A percentile compares a stretch with the other conserved stretches of the same genome.
phyloP scores from a whole-genome alignment of 2,329 filamentous ascomycete genomes.

The Cercospora brassicicola region DNA sequence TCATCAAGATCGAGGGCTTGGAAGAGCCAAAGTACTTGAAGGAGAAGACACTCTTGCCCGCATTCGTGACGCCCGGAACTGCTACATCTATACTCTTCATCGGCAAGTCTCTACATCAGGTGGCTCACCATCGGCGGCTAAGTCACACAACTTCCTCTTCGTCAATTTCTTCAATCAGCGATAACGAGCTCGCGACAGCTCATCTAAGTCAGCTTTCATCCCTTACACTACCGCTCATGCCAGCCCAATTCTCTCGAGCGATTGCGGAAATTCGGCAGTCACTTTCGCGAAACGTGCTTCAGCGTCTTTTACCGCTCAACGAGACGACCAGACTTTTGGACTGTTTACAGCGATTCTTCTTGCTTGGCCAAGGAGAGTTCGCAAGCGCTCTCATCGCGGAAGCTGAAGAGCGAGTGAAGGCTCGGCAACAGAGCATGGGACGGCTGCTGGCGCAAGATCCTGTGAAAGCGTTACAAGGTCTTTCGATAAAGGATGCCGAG shows the following conservation, averaged over 20 bases:
- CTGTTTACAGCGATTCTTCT: slow-evolving; percentile 80
- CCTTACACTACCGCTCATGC: slow-evolving; percentile 71
- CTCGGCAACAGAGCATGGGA: slow-evolving; percentile 64
- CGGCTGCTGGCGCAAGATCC: slow-evolving; percentile 53
- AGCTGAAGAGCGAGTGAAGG: slow-evolving; percentile 76
- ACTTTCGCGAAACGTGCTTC: slow-evolving; percentile 78
- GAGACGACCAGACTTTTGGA: slow-evolving; percentile 75
- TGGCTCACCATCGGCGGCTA: slow-evolving; percentile 51
- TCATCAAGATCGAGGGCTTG: slow-evolving; percentile 54
- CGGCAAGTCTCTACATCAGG: slow-evolving; percentile 83
- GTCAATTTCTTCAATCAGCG: slow-evolving; percentile 30
- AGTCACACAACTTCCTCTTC: slow-evolving; percentile 14
- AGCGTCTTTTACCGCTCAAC: slow-evolving; percentile 74
- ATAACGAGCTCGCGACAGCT: slow-evolving; percentile 62
- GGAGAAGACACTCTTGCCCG: slow-evolving; percentile 65
- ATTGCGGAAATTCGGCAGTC: slow-evolving; percentile 76
- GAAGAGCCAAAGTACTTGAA: slow-evolving; percentile 55
- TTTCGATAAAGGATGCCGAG: slow-evolving; percentile 83
- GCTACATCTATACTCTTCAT: slow-evolving; percentile 86
- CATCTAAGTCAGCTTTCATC: slow-evolving; percentile 69
- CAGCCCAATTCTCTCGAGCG: slow-evolving; percentile 67
- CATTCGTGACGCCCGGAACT: slow-evolving; percentile 72
- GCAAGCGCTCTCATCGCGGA: slow-evolving; percentile 81
- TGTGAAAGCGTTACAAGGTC: slow-evolving; percentile 58
- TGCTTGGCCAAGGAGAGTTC: slow-evolving; percentile 87